Base-by-base conservation (phyloP, 192 early-diverging fungal genomes). In the Backusella australiensis region DNA sequence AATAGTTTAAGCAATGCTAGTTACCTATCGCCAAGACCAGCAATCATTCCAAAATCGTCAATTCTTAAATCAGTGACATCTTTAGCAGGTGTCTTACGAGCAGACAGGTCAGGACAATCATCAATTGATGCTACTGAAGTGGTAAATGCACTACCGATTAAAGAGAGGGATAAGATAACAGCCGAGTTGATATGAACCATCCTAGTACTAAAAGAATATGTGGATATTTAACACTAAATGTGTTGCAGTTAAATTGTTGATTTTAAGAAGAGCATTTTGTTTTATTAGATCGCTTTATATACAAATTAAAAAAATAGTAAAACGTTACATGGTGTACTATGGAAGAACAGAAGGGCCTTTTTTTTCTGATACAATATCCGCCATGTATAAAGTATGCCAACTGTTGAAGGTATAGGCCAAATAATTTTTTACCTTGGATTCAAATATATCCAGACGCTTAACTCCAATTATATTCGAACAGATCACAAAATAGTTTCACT, bases 1-100 rank as follows among this genome's bases (percentile, higher is more conserved):
- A 53, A 4, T 38, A 11, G 15, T 6, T 3, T 6, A 26, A 29
- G 3, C 4, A 63, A 29, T 26, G 12, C 12, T 63, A 49, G 14
- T 32, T 46, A 81, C 80, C 80, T 81, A 75, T 91, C 89, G 38
- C 89, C 89, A 9, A 91, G 71, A 8, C 86, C 88, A 44, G 81
- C 83, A 42, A 89, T 72, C 11, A 87, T 77, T 36, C 73, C 78
- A 65, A 91, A 84, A 77, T 91, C 88, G 42, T 89, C 89, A 26
- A 84, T 65, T 41, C 89, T 74, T 21, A 88, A 78, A 77, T 90
- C 88, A 67, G 77, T 73, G 2, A 89, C 81, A 26, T 38, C 67
- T 29, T 52, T 71, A 19, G 88, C 76, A 12, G 46, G 70, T 1
- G 53, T 67, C 3, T 34, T 8, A 14, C 89, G 80, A 8, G 78